A percentile compares a stretch with the other conserved stretches of the same genome.
Evolutionary conservation across 768 basidiomycete genomes (phyloP).

Genomic region (Mrakia hoshinonis): DNA sequence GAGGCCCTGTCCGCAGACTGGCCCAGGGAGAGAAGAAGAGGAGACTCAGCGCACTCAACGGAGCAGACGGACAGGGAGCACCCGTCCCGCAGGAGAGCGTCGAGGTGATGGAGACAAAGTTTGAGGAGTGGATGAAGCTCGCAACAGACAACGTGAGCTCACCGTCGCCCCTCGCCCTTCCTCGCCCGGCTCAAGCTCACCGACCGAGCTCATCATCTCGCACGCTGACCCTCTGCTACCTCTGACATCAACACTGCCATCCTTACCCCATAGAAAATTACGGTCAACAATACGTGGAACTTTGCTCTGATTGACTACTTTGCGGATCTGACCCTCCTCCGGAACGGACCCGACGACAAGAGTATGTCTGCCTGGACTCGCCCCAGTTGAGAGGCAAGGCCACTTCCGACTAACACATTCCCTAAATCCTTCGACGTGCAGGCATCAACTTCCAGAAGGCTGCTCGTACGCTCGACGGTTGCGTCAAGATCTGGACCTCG

Average conservation of each 20-base stretch:
- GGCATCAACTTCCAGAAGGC: constrained; percentile 97
- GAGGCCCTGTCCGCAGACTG: constrained; percentile 4
- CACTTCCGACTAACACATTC: neutral
- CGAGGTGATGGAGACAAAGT: constrained; percentile 85
- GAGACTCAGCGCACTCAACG: neutral
- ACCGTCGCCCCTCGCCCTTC: neutral
- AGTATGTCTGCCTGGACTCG: constrained; percentile 33
- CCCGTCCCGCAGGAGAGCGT: constrained; percentile 35
- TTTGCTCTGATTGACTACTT: constrained; percentile 98
- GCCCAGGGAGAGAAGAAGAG: constrained; percentile 4
- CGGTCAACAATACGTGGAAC: constrained; percentile 92
- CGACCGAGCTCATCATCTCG: neutral
- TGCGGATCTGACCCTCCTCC: constrained; percentile 89
- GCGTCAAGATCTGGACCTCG: constrained; percentile 98
- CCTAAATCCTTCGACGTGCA: constrained; percentile 19
- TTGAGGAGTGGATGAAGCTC: constrained; percentile 99
- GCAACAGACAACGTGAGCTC: constrained; percentile 86
- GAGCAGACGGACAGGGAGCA: neutral
- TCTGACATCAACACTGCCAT: neutral
- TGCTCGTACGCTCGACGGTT: constrained; percentile 91
- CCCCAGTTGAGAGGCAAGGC: neutral
- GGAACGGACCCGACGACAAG: constrained; percentile 78
- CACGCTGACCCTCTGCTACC: neutral
- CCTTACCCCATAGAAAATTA: constrained; percentile 72
- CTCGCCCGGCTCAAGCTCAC: neutral